A percentile compares a stretch with the other conserved stretches of the same genome.
These are phyloP conservation scores for Sarocladiaceae sp. DNA, from an alignment of 2,329 filamentous ascomycete species.

Conservation along the genomic window DNA sequence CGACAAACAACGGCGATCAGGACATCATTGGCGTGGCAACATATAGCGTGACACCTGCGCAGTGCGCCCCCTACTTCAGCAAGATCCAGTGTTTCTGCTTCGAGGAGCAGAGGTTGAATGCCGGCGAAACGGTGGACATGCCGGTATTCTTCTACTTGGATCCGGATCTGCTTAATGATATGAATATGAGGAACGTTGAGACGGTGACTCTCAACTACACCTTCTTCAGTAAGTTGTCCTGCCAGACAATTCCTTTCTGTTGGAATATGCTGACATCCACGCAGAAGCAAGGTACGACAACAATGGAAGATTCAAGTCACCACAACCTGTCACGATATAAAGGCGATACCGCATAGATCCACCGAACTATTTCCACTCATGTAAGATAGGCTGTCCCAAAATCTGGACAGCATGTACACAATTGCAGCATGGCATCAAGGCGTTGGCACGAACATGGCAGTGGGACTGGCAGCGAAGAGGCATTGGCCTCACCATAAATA, in stretches of 20 bases:
- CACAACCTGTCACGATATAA: conserved; percentile 15
- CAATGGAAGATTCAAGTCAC: conserved; percentile 39
- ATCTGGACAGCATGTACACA: too few species aligned
- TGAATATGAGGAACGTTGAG: conserved; percentile 90
- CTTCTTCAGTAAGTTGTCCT: conserved; percentile 96
- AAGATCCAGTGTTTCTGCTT: conserved; percentile 99
- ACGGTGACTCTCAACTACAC: conserved; percentile 96
- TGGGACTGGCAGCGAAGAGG: too few species aligned
- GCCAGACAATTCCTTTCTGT: too few species aligned
- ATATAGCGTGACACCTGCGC: conserved; percentile 92
- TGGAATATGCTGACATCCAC: background rate
- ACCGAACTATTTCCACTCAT: too few species aligned
- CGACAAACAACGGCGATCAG: conserved; percentile 81
- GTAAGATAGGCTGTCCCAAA: too few species aligned
- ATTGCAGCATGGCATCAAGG: too few species aligned
- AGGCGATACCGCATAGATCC: background rate
- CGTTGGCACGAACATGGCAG: too few species aligned
- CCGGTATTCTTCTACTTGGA: conserved; percentile 99
- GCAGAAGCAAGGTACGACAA: conserved; percentile 43
- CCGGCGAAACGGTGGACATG: conserved; percentile 98
- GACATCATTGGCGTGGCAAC: conserved; percentile 98
- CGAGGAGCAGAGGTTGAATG: conserved; percentile 90
- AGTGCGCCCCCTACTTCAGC: conserved; percentile 96
- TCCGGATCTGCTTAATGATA: conserved; percentile 86
- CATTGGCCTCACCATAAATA: too few species aligned